A percentile compares a stretch with the other conserved stretches of the same genome.
These are phyloP conservation scores for Iris macrosiphon DNA, from an alignment of 106 monocot genomes.

Conservation along the genomic window DNA sequence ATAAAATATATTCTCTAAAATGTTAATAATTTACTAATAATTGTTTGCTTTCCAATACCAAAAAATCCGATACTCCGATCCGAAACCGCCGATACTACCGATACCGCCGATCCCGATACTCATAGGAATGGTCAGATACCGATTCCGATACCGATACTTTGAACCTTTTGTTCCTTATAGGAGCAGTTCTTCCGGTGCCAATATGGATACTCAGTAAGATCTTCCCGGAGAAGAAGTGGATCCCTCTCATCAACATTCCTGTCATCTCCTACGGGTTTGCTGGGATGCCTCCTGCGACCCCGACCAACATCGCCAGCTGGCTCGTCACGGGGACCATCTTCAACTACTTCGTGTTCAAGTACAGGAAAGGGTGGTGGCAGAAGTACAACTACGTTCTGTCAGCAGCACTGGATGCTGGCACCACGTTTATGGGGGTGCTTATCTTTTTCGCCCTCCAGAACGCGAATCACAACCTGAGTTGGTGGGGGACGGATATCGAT, in stretches of 20 bases:
- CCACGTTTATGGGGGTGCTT: slow-evolving; percentile 88
- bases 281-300: slow-evolving; percentile 92
- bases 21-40: too few relatives aligned
- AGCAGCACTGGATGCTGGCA: slow-evolving; percentile 81
- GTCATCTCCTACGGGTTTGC: slow-evolving; percentile 91
- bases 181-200: slow-evolving; percentile 12
- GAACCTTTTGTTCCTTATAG: too few relatives aligned
- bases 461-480: slow-evolving; percentile 31
- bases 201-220: slow-evolving; percentile 15
- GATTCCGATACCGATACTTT: too few relatives aligned
- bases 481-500: slow-evolving; percentile 86
- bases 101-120: too few relatives aligned
- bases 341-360: slow-evolving; percentile 83
- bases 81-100: too few relatives aligned
- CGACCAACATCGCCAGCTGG: slow-evolving; percentile 93
- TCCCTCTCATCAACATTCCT: slow-evolving; percentile 59
- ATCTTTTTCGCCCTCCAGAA: slow-evolving; percentile 82
- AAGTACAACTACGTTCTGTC: slow-evolving; percentile 89
- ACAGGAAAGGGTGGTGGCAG: slow-evolving; percentile 84
- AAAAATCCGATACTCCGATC: too few relatives aligned
- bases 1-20: too few relatives aligned
- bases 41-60: too few relatives aligned
- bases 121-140: too few relatives aligned
- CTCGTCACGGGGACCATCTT: slow-evolving; percentile 71
- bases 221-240: slow-evolving; percentile 33